Evolutionary conservation across 768 basidiomycete species (phyloP).

Genomic region (Podaxis pistillaris): DNA sequence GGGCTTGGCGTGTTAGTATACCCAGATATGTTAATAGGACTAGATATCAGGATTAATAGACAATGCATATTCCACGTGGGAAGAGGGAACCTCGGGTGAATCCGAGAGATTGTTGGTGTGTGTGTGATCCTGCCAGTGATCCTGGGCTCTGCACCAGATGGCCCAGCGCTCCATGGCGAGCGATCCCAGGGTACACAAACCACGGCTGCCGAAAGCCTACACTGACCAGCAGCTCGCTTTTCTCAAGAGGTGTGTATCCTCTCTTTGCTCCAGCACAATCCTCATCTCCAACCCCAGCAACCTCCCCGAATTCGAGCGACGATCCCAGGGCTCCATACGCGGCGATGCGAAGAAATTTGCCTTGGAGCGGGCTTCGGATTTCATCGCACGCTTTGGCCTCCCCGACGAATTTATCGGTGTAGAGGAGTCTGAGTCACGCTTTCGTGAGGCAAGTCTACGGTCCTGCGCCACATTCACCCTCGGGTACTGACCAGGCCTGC

Average conservation of each 20-base stretch:
- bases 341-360: slow-evolving; percentile 74
- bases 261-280: background rate
- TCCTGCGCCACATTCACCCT: slow-evolving; percentile 8
- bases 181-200: slow-evolving; percentile 65
- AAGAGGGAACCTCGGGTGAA: slow-evolving; percentile 13
- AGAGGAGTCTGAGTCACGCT: slow-evolving; percentile 58
- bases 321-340: slow-evolving; percentile 56
- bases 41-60: slow-evolving; percentile 8
- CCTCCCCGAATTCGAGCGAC: slow-evolving; percentile 55
- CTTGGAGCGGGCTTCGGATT: slow-evolving; percentile 59
- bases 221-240: slow-evolving; percentile 62
- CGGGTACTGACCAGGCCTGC: slow-evolving; percentile 10
- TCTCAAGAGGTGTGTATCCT: slow-evolving; percentile 42
- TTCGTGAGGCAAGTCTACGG: slow-evolving; percentile 50
- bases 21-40: slow-evolving; percentile 12
- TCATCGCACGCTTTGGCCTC: slow-evolving; percentile 56
- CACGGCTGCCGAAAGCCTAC: slow-evolving; percentile 63
- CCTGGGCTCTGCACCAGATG: slow-evolving; percentile 23
- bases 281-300: slow-evolving; percentile 29
- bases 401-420: slow-evolving; percentile 52
- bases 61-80: slow-evolving; percentile 8
- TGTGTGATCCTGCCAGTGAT: slow-evolving; percentile 10
- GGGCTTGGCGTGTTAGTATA: slow-evolving; percentile 15
- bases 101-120: slow-evolving; percentile 11
- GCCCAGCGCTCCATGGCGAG: slow-evolving; percentile 36